phyloP scores from a whole-genome alignment of 2,329 filamentous ascomycete species.

The Grosmannia huntii region DNA sequence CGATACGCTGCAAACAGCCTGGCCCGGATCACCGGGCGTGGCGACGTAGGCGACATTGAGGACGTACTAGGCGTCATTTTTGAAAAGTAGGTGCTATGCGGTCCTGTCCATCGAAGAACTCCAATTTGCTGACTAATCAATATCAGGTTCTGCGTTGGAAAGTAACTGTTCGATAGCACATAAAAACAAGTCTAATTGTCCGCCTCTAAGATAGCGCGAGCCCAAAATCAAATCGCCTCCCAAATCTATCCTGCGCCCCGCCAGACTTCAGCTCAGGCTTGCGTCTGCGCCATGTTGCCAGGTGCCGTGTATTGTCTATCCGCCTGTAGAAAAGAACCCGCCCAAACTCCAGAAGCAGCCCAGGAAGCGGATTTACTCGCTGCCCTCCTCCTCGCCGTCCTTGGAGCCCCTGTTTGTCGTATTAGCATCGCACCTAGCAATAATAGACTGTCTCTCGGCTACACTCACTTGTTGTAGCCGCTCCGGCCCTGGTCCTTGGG shows the following conservation, averaged over 20 bases:
- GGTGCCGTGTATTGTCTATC: neutral
- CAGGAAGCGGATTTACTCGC: neutral
- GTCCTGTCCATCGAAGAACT: no score
- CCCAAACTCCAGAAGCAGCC: neutral
- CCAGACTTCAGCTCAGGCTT: neutral
- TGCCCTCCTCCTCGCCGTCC: slow-evolving; percentile 25
- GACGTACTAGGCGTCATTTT: slow-evolving; percentile 95
- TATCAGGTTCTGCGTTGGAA: slow-evolving; percentile 32
- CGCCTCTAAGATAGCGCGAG: neutral
- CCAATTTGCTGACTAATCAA: neutral
- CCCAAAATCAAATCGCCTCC: neutral
- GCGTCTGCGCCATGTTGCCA: neutral
- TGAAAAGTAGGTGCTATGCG: slow-evolving; percentile 60
- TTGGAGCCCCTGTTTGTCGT: slow-evolving; percentile 10
- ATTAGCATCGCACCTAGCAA: neutral
- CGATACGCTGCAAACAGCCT: slow-evolving; percentile 67
- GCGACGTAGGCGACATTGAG: slow-evolving; percentile 79
- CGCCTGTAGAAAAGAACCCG: neutral
- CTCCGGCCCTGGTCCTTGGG: slow-evolving; percentile 28
- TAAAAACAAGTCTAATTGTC: neutral
- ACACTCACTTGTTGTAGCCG: slow-evolving; percentile 30
- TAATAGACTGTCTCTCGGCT: neutral
- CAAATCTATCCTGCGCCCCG: neutral
- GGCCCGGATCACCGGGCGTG: slow-evolving; percentile 78
- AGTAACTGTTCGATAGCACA: neutral